These are phyloP conservation scores for Tetracladium setigerum DNA, from an alignment of 495 filamentous ascomycete species.

Conservation along the genomic window DNA sequence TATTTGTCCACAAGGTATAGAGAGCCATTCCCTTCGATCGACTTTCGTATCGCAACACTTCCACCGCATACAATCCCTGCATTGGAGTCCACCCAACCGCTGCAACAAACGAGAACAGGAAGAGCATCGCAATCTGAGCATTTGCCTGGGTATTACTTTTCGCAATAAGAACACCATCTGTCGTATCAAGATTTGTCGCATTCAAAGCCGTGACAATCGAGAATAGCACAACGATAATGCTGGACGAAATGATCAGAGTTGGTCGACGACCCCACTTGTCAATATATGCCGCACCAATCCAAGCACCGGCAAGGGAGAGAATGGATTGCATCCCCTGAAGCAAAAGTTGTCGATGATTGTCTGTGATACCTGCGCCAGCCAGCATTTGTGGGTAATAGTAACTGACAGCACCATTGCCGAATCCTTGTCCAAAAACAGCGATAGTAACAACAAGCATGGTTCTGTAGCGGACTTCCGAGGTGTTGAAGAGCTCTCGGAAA, in stretches of 20 bases:
- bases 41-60: constrained; percentile 35
- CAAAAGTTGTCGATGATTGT: constrained; percentile 43
- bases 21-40: constrained; percentile 52
- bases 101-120: constrained; percentile 50
- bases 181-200: constrained; percentile 30
- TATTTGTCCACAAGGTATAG: constrained; percentile 27
- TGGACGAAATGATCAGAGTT: constrained; percentile 35
- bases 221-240: constrained; percentile 39
- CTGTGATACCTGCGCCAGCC: constrained; percentile 31
- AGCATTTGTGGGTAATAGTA: constrained; percentile 3
- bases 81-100: constrained; percentile 52
- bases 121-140: constrained; percentile 48
- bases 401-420: not conserved
- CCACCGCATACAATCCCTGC: constrained; percentile 45
- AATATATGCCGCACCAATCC: constrained; percentile 41
- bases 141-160: constrained; percentile 33
- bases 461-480: constrained; percentile 45
- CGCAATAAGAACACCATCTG: constrained; percentile 32
- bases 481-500: constrained; percentile 52
- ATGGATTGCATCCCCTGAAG: constrained; percentile 47
- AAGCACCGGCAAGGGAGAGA: constrained; percentile 40
- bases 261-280: constrained; percentile 44
- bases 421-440: constrained; percentile 37
- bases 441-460: constrained; percentile 48
- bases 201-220: constrained; percentile 38